Evolutionary conservation across 371 early-diverging fungal species (phyloP).

Genomic region (Rhizomucor pusillus): DNA sequence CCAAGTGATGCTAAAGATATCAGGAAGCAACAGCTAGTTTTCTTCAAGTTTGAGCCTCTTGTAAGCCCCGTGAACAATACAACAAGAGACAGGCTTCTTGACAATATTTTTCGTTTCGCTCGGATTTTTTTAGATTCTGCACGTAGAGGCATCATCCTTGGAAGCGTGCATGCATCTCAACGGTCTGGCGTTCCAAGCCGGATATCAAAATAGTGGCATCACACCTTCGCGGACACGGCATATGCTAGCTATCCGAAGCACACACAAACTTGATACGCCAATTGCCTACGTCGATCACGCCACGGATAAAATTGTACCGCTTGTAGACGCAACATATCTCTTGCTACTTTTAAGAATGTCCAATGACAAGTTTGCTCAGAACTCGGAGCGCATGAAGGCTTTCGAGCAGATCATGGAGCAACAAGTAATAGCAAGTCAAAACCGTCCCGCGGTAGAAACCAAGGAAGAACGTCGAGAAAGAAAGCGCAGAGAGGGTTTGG

Average conservation of each 20-base stretch:
- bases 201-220: slow-evolving; percentile 66
- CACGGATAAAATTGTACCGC: slow-evolving; percentile 33
- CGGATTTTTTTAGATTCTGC: slow-evolving; percentile 45
- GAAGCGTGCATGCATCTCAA: slow-evolving; percentile 52
- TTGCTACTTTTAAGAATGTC: slow-evolving; percentile 41
- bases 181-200: slow-evolving; percentile 50
- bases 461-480: slow-evolving; percentile 59
- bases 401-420: slow-evolving; percentile 40
- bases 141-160: slow-evolving; percentile 57
- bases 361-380: slow-evolving; percentile 54
- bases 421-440: slow-evolving; percentile 15
- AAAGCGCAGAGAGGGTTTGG: slow-evolving; percentile 51
- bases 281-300: slow-evolving; percentile 47
- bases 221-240: slow-evolving; percentile 55
- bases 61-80: slow-evolving; percentile 24
- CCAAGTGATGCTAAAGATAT: slow-evolving; percentile 3
- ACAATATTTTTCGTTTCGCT: not conserved
- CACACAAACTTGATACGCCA: slow-evolving; percentile 61
- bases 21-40: slow-evolving; percentile 33
- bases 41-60: slow-evolving; percentile 67
- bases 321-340: slow-evolving; percentile 49
- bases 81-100: not conserved
- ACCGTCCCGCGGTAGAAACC: slow-evolving; percentile 29
- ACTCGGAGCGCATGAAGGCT: slow-evolving; percentile 46
- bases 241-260: slow-evolving; percentile 62